These are phyloP conservation scores for Talaromyces rugulosus DNA, from an alignment of 2,329 filamentous ascomycete genomes.

Conservation along the genomic window DNA sequence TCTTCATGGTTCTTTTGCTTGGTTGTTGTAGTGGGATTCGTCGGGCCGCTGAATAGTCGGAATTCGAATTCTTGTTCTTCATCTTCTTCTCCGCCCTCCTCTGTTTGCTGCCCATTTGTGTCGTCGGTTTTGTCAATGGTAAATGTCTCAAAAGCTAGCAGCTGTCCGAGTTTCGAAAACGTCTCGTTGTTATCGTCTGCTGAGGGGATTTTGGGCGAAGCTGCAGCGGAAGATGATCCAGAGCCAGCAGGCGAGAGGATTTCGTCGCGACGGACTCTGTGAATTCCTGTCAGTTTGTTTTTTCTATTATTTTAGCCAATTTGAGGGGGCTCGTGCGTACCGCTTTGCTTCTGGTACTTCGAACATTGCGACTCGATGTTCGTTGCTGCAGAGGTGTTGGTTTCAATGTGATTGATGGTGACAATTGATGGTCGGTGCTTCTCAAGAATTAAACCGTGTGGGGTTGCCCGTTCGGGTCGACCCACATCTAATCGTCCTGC, in stretches of 20 bases:
- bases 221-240: constrained; percentile 23
- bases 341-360: constrained; percentile 34
- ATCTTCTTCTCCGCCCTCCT: constrained; percentile 19
- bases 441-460: background rate
- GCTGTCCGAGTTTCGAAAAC: constrained; percentile 27
- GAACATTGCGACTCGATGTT: constrained; percentile 24
- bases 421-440: background rate
- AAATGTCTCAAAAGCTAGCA: constrained; percentile 30
- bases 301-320: background rate
- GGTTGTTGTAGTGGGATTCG: constrained; percentile 6
- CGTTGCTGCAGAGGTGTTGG: background rate
- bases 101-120: constrained; percentile 2
- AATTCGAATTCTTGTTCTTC: constrained; percentile 44
- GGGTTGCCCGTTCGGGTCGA: background rate
- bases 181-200: constrained; percentile 20
- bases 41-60: constrained; percentile 34
- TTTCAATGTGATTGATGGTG: background rate
- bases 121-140: constrained; percentile 9
- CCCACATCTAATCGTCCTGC: background rate
- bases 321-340: constrained; percentile 18
- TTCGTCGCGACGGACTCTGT: constrained; percentile 35
- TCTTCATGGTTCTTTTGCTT: background rate
- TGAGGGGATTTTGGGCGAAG: constrained; percentile 24
- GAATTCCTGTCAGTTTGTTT: constrained; percentile 1
- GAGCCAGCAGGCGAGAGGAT: constrained; percentile 21